Base-by-base conservation (phyloP, 495 filamentous ascomycete species). In the Talaromyces borbonicus region DNA sequence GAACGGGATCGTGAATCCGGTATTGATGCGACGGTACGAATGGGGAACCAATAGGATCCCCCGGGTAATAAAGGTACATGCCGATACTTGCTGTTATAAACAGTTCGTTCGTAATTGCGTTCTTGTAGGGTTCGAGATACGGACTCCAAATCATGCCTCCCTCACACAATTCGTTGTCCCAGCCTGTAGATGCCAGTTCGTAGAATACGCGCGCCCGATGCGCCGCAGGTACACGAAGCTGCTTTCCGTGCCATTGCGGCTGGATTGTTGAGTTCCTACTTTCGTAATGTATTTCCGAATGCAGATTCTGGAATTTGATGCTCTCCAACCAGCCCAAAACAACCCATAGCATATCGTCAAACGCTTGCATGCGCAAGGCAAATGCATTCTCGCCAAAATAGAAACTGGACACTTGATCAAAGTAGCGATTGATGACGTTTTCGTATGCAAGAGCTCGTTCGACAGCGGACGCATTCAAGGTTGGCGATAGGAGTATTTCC, bases 331-430 rank as follows among this genome's bases (percentile, higher is more conserved):
- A 97, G 44, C 83, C 85, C 35, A 97, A 69, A 1, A 95, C 90
- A 8, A 97, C 88, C 92, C 92, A 98, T 16, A 95, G 75, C 73
- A 96, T 96, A 58, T 98, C 92, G 59, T 98, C 92, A 57, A 82
- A 95, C 1, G 90, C 92, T 56, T 97, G 77, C 27, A 74, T 77
- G 15, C 87, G 75, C 23, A 97, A 67, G 15, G 74, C 66, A 50
- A 90, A 82, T 9, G 77, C 74, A 59, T 95, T 80, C 57, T 96
- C 87, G 20, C 84, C 90, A 57, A 90, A 95, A 58, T 90, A 95
- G 58, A 83, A 90, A 6, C 75, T 75, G 11, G 79, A 65, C 0
- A 79, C 63, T 14, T 96, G 84, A 5, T 78, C 71, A 56, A 95
- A 92, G 55, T 89, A 92, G n/a, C 69, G 74, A 58, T 85, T 85